Evolutionary conservation across 2,329 filamentous ascomycete genomes (phyloP).

Genomic region (Elsinoe batatas): DNA sequence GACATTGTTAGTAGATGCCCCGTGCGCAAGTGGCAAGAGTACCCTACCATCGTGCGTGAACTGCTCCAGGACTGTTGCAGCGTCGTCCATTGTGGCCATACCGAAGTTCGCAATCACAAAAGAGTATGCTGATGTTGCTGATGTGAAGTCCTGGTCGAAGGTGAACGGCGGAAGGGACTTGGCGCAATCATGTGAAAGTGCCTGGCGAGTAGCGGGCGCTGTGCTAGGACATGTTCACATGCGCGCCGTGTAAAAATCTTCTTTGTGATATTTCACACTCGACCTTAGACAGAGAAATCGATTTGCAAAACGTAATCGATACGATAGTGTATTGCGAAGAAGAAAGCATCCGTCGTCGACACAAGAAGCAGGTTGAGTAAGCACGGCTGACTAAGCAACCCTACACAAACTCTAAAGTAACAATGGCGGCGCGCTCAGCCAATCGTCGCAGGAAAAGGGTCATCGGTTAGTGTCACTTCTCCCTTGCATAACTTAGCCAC

Average conservation of each 20-base stretch:
- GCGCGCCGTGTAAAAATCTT: background rate
- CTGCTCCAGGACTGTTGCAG: conserved; percentile 65
- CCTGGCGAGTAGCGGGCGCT: background rate
- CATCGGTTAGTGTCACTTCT: conserved; percentile 3
- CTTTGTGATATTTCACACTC: background rate
- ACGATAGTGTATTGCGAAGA: background rate
- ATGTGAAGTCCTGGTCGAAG: no score
- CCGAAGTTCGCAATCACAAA: background rate
- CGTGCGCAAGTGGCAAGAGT: background rate
- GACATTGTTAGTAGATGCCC: background rate
- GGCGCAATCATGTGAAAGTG: background rate
- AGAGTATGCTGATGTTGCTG: no score
- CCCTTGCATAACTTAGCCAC: no score
- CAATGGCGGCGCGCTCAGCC: background rate
- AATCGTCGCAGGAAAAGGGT: background rate
- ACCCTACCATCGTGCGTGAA: conserved; percentile 56
- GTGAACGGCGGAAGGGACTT: background rate
- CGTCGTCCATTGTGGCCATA: conserved; percentile 48
- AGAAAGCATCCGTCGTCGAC: background rate
- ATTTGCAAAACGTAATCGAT: no score
- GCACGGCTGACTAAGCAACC: conserved; percentile 5
- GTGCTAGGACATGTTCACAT: conserved; percentile 4
- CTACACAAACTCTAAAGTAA: background rate
- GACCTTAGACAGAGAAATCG: no score
- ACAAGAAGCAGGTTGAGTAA: background rate